These are phyloP conservation scores for Lepiota subincarnata DNA, from an alignment of 768 basidiomycete genomes.

Conservation along the genomic window DNA sequence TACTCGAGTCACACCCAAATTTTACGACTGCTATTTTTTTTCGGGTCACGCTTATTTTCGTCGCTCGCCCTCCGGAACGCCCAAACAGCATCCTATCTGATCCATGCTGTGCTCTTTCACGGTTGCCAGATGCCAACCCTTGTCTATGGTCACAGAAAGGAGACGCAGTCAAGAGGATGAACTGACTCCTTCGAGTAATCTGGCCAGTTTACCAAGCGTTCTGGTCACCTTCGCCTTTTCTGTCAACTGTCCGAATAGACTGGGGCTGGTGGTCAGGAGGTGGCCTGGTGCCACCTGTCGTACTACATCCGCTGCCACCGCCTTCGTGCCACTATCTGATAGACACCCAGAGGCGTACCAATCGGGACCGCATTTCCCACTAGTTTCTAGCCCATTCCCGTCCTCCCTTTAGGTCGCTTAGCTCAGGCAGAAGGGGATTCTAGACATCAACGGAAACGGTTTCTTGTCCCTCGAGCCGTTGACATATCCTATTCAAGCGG, in stretches of 20 bases:
- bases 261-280: constrained; percentile 3
- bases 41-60: constrained; percentile 3
- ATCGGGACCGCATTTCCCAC: not conserved
- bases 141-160: not conserved
- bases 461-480: not conserved
- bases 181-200: not conserved
- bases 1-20: not conserved
- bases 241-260: not conserved
- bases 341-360: not conserved
- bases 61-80: not conserved
- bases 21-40: not conserved
- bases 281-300: not conserved
- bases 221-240: constrained; percentile 1
- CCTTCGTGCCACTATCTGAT: not conserved
- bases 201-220: too few relatives aligned
- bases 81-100: not conserved
- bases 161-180: not conserved
- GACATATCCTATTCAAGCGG: constrained; percentile 8
- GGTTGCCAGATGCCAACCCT: not conserved
- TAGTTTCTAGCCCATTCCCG: not conserved
- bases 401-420: too few relatives aligned
- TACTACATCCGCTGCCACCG: not conserved
- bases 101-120: not conserved
- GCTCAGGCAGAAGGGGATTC: not conserved
- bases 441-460: not conserved